phyloP scores from a whole-genome alignment of 2,329 filamentous ascomycete genomes.

The Penicillium vulpinum region DNA sequence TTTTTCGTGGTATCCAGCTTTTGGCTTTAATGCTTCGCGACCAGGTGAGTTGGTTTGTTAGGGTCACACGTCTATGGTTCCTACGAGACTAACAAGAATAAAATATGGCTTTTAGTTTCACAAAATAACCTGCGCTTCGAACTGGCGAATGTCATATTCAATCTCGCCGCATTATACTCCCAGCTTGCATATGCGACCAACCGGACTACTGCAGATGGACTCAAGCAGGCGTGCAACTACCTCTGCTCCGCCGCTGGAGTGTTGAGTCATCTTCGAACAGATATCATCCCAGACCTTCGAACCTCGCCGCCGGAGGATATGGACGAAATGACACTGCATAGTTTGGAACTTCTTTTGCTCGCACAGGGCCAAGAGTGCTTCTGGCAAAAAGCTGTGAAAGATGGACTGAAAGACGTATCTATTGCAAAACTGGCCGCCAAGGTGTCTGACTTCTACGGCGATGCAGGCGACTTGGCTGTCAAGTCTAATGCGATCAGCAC shows the following conservation, averaged over 20 bases:
- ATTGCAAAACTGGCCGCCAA: constrained; percentile 89
- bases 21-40: constrained; percentile 83
- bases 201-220: constrained; percentile 73
- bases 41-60: constrained; percentile 48
- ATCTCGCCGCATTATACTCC: constrained; percentile 88
- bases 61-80: not conserved
- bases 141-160: constrained; percentile 88
- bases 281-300: constrained; percentile 78
- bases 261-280: constrained; percentile 72
- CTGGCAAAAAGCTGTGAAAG: constrained; percentile 96
- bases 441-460: constrained; percentile 86
- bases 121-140: constrained; percentile 75
- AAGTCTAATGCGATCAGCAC: constrained; percentile 87
- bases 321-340: constrained; percentile 83
- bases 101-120: constrained; percentile 43
- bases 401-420: constrained; percentile 85
- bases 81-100: not conserved
- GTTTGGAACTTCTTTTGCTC: constrained; percentile 77
- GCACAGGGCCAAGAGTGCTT: constrained; percentile 97
- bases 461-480: constrained; percentile 80
- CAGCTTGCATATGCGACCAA: constrained; percentile 84
- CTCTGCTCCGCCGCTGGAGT: constrained; percentile 87
- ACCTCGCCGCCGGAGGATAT: constrained; percentile 89
- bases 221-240: constrained; percentile 86
- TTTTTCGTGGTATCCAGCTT: constrained; percentile 91